These are phyloP conservation scores for Xylaria sp. DNA, from an alignment of 2,329 filamentous ascomycete genomes.

Conservation along the genomic window DNA sequence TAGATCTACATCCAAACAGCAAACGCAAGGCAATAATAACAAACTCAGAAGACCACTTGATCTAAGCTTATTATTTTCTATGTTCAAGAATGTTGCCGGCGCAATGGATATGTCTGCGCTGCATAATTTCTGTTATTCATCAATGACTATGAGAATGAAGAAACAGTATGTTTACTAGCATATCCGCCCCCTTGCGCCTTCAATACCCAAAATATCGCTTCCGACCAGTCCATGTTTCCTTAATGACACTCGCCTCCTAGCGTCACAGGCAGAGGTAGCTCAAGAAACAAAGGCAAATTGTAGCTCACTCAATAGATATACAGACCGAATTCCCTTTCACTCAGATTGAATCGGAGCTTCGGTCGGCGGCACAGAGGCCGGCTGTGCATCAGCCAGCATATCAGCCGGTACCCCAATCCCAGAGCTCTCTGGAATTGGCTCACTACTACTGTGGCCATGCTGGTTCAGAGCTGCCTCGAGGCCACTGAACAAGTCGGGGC, in stretches of 20 bases:
- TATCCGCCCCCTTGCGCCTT: not conserved
- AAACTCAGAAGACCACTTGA: not conserved
- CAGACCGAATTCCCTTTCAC: not conserved
- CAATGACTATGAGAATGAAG: not conserved
- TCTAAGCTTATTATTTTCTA: not conserved
- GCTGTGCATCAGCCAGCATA: not conserved
- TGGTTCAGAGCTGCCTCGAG: constrained; percentile 59
- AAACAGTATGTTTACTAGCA: not conserved
- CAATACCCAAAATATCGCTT: constrained; percentile 8
- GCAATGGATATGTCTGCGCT: no score
- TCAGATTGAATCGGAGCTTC: constrained; percentile 20
- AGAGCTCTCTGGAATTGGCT: constrained; percentile 24
- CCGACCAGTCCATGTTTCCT: constrained; percentile 2
- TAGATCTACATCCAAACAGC: not conserved
- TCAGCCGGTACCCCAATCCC: constrained; percentile 13
- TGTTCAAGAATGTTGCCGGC: no score
- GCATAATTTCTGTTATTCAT: not conserved
- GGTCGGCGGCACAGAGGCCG: constrained; percentile 9
- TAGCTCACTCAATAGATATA: not conserved
- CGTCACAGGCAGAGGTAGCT: not conserved
- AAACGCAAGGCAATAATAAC: not conserved
- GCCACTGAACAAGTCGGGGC: constrained; percentile 59
- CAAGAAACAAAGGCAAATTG: not conserved
- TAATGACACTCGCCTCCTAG: not conserved
- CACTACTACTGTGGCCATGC: constrained; percentile 47